These are phyloP conservation scores for Coemansia sp. DNA, from an alignment of 192 early-diverging fungal genomes.

Conservation along the genomic window DNA sequence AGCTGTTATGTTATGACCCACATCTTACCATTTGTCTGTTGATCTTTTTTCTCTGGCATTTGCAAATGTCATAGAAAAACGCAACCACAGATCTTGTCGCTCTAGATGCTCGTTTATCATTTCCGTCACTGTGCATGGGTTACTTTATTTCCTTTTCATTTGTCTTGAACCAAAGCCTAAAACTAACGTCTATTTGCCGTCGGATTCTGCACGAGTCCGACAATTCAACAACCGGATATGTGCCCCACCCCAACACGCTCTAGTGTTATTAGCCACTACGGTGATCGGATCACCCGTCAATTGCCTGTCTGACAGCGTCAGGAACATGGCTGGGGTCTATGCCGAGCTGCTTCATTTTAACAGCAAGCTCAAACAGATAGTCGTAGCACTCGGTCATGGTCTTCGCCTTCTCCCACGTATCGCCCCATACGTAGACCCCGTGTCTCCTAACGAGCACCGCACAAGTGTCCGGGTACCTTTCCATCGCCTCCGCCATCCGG, in stretches of 20 bases:
- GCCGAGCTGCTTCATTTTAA: constrained; percentile 86
- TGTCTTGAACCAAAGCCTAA: too few species aligned
- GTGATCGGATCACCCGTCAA: constrained; percentile 9
- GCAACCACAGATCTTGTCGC: too few species aligned
- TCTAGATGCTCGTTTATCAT: too few species aligned
- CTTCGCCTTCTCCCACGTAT: constrained; percentile 96
- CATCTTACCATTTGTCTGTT: too few species aligned
- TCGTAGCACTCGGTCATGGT: constrained; percentile 98
- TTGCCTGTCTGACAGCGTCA: constrained; percentile 9
- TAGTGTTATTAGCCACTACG: neutral
- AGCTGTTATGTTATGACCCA: too few species aligned
- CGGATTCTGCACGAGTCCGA: too few species aligned
- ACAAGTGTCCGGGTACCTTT: constrained; percentile 82
- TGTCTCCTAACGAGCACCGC: constrained; percentile 94
- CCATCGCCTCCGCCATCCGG: constrained; percentile 86
- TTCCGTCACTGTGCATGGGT: too few species aligned
- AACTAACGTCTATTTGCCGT: too few species aligned
- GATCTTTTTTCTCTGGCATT: too few species aligned
- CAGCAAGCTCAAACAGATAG: constrained; percentile 96
- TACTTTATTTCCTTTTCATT: too few species aligned
- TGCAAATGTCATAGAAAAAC: too few species aligned
- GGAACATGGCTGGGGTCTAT: constrained; percentile 67
- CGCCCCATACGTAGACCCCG: constrained; percentile 98
- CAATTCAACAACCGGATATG: too few species aligned
- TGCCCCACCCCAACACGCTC: neutral